These are phyloP conservation scores for Nematodospora valgi DNA, from an alignment of 805 yeast genomes.

Conservation along the genomic window DNA sequence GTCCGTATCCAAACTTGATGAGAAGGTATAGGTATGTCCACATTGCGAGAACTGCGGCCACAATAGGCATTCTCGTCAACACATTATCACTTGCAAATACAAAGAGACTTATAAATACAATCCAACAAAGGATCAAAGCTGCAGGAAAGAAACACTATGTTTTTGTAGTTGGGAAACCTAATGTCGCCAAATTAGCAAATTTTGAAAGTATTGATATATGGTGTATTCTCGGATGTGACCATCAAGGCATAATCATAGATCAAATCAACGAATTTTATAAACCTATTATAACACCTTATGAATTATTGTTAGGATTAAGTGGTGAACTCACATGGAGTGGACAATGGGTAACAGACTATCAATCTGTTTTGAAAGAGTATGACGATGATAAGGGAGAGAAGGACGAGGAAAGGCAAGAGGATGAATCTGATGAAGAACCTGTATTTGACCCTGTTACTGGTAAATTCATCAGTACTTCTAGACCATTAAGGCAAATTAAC, in stretches of 20 bases:
- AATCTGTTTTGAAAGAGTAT: conserved; percentile 45
- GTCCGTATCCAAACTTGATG: conserved; percentile 78
- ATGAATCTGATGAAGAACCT: conserved; percentile 56
- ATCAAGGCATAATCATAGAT: conserved; percentile 87
- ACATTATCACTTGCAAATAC: conserved; percentile 82
- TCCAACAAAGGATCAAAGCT: conserved; percentile 56
- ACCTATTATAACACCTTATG: conserved; percentile 94
- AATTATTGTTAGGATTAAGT: conserved; percentile 73
- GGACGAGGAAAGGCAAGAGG: conserved; percentile 18
- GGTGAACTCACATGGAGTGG: conserved; percentile 88
- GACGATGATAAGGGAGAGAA: conserved; percentile 27
- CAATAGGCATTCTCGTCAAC: conserved; percentile 87
- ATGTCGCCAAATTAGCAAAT: conserved; percentile 94
- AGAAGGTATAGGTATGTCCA: conserved; percentile 84
- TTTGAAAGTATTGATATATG: conserved; percentile 92
- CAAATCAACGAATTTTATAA: conserved; percentile 75
- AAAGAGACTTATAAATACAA: conserved; percentile 56
- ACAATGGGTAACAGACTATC: conserved; percentile 82
- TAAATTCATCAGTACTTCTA: conserved; percentile 57
- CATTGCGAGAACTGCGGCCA: conserved; percentile 85
- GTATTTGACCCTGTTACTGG: conserved; percentile 91
- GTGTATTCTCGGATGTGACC: conserved; percentile 93
- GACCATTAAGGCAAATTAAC: conserved; percentile 67
- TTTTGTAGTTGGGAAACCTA: conserved; percentile 97
- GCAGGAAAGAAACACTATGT: conserved; percentile 91